Conservation (phyloP, 441 rosid species). For the Gossypium gossypioides region DNA sequence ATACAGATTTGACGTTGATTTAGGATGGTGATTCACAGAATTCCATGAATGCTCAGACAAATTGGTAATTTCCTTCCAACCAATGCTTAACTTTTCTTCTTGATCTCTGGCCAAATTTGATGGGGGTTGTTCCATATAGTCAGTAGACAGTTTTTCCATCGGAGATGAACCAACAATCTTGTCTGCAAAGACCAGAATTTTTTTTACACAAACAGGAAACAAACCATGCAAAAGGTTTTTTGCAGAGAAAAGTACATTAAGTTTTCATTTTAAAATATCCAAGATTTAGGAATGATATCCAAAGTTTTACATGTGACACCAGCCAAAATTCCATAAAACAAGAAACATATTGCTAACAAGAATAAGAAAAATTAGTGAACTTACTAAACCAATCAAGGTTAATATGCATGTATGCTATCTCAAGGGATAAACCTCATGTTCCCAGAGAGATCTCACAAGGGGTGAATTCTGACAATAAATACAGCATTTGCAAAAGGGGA, state of each 20-base stretch:
- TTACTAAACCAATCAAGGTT: background rate
- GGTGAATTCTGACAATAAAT: background rate
- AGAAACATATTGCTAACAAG: background rate
- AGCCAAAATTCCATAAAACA: background rate
- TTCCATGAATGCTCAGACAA: conserved; percentile 29
- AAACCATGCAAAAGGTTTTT: background rate
- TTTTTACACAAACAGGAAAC: background rate
- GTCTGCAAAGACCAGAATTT: conserved; percentile 1
- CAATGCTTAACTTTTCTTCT: conserved; percentile 25
- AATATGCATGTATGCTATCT: background rate
- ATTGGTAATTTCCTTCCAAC: conserved; percentile 28
- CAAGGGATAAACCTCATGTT: background rate
- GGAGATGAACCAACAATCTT: conserved; percentile 35
- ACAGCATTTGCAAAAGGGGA: background rate
- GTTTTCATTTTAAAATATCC: background rate
- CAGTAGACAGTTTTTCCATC: conserved; percentile 24
- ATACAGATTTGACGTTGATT: conserved; percentile 33
- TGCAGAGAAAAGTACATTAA: background rate
- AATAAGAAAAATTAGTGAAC: background rate
- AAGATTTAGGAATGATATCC: background rate
- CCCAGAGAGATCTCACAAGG: background rate
- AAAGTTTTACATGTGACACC: background rate
- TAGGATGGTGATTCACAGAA: conserved; percentile 26
- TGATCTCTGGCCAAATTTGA: conserved; percentile 26
- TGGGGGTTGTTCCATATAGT: conserved; percentile 27